phyloP scores from a whole-genome alignment of 2,329 filamentous ascomycete species.

The Sporothrix brasiliensis region DNA sequence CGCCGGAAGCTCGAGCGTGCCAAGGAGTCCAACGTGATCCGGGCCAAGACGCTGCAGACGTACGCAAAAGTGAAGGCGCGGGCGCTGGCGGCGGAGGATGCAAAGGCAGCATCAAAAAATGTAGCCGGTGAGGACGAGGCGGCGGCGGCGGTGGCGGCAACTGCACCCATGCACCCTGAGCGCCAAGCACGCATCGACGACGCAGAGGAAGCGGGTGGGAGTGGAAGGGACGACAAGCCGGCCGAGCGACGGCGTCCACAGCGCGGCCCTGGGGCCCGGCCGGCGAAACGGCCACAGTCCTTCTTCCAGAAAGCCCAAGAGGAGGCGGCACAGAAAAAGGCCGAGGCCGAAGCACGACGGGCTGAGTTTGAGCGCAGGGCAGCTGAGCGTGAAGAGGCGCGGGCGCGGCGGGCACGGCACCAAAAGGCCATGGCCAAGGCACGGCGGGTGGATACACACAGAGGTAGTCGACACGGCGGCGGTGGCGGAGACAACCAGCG shows the following conservation, averaged over 20 bases:
- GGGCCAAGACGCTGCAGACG: conserved; percentile 89
- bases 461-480: conserved; percentile 47
- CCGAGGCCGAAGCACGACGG: conserved; percentile 51
- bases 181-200: conserved; percentile 48
- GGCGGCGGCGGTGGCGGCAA: conserved; percentile 25
- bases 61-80: conserved; percentile 83
- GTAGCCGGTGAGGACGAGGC: conserved; percentile 27
- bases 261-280: conserved; percentile 53
- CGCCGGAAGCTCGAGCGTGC: conserved; percentile 56
- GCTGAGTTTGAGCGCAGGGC: conserved; percentile 67
- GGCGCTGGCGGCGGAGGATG: conserved; percentile 33
- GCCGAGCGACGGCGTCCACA: conserved; percentile 34
- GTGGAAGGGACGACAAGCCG: not conserved
- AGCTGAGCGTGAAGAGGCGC: conserved; percentile 66
- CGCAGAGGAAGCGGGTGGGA: conserved; percentile 35
- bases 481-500: conserved; percentile 45
- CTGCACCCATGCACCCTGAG: conserved; percentile 46
- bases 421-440: conserved; percentile 71
- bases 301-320: conserved; percentile 47
- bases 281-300: conserved; percentile 13
- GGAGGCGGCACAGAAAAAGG: conserved; percentile 55
- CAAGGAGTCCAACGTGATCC: conserved; percentile 84
- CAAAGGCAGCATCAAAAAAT: conserved; percentile 18
- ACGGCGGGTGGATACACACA: conserved; percentile 62
- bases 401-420: conserved; percentile 39